A percentile compares a stretch with the other conserved stretches of the same genome.
Evolutionary conservation across 805 yeast species (phyloP).

Genomic region (Torulaspora microellipsoides): DNA sequence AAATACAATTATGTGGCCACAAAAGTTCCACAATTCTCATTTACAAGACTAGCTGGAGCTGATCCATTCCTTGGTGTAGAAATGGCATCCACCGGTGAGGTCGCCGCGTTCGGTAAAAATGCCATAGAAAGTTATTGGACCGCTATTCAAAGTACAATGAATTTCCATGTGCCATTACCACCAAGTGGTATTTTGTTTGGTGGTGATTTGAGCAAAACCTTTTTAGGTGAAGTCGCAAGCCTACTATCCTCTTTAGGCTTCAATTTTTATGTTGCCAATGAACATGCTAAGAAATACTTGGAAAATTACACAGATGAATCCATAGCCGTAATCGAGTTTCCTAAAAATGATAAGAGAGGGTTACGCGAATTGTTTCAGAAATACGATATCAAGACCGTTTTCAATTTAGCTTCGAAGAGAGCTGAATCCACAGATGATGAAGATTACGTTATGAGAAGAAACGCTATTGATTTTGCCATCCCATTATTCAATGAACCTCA

Average conservation of each 20-base stretch:
- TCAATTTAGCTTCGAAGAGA: slow-evolving; percentile 86
- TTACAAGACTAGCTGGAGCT: slow-evolving; percentile 98
- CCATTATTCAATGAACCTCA: slow-evolving; percentile 96
- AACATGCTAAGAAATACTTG: slow-evolving; percentile 67
- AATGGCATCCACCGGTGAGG: slow-evolving; percentile 99
- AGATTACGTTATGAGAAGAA: slow-evolving; percentile 97
- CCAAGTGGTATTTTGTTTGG: slow-evolving; percentile 89
- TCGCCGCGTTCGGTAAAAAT: slow-evolving; percentile 92
- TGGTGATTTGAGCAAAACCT: slow-evolving; percentile 75
- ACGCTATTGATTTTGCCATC: slow-evolving; percentile 96
- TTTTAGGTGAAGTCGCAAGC: slow-evolving; percentile 69
- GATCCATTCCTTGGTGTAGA: slow-evolving; percentile 99
- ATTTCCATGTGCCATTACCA: slow-evolving; percentile 89
- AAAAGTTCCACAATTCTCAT: slow-evolving; percentile 97
- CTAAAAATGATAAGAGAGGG: slow-evolving; percentile 87
- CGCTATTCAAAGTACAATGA: slow-evolving; percentile 93
- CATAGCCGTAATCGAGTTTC: slow-evolving; percentile 64
- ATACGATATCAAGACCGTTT: slow-evolving; percentile 78
- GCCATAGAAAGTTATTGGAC: slow-evolving; percentile 95
- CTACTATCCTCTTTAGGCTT: slow-evolving; percentile 66
- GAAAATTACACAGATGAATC: slow-evolving; percentile 40
- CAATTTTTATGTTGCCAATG: slow-evolving; percentile 73
- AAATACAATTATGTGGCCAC: slow-evolving; percentile 84
- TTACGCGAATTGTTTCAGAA: slow-evolving; percentile 90
- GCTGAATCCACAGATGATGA: slow-evolving; percentile 81